phyloP scores from a whole-genome alignment of 495 filamentous ascomycete species.

The Oleoguttula mirabilis region DNA sequence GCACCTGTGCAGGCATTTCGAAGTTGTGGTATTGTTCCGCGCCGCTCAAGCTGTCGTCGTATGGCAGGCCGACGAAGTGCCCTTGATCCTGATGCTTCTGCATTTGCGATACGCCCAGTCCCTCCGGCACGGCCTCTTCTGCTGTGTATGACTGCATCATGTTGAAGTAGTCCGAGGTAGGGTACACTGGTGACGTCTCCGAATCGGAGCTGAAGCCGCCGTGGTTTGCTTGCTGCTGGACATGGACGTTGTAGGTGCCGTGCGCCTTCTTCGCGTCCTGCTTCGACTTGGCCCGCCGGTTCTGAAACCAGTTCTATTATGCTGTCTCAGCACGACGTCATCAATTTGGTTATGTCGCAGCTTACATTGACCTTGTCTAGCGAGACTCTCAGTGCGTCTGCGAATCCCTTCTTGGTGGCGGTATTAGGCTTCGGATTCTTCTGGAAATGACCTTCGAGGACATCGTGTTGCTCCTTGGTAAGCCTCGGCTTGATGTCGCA shows the following conservation, averaged over 20 bases:
- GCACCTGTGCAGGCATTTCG: not conserved
- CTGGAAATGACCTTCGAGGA: conserved; percentile 31
- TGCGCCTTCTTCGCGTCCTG: conserved; percentile 31
- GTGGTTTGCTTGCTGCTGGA: conserved; percentile 3
- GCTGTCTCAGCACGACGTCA: conserved; percentile 11
- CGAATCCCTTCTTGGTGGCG: conserved; percentile 31
- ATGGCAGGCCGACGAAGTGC: not conserved
- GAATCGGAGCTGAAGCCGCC: conserved; percentile 6
- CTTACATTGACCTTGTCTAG: conserved; percentile 36
- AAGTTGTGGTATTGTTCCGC: not conserved
- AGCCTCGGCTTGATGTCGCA: conserved; percentile 34
- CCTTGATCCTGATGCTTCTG: conserved; percentile 1
- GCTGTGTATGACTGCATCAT: conserved; percentile 11
- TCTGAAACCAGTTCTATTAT: conserved; percentile 36
- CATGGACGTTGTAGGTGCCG: conserved; percentile 7
- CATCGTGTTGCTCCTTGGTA: conserved; percentile 34
- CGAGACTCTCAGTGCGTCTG: conserved; percentile 28
- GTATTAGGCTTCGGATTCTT: conserved; percentile 31
- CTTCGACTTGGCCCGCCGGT: conserved; percentile 34
- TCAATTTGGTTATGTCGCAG: too few species aligned
- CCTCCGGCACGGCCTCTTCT: not conserved
- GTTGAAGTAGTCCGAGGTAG: conserved; percentile 10
- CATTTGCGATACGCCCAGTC: conserved; percentile 1
- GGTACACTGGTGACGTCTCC: conserved; percentile 8
- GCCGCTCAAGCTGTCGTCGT: not conserved